phyloP scores from a whole-genome alignment of 2,329 filamentous ascomycete species.

The Trichoderma oligosporum region DNA sequence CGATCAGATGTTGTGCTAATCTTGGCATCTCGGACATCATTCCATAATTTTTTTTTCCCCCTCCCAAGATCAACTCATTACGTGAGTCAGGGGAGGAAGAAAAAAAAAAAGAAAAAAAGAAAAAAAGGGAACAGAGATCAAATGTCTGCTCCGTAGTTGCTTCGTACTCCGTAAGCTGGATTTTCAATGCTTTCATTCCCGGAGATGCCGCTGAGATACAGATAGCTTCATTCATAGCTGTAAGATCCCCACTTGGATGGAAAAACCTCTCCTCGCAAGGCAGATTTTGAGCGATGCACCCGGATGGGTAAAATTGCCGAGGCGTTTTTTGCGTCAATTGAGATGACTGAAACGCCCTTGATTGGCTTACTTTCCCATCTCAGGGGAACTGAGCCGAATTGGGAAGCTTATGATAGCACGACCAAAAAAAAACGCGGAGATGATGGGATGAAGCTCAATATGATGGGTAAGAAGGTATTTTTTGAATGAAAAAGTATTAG shows the following conservation, averaged over 20 bases:
- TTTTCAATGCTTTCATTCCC: constrained; percentile 9
- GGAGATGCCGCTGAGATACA: constrained; percentile 14
- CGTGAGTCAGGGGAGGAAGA: too few species aligned
- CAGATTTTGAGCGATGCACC: constrained; percentile 7
- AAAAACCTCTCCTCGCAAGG: constrained; percentile 7
- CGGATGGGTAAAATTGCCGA: constrained; percentile 11
- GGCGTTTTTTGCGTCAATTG: constrained; percentile 4
- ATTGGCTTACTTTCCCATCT: neutral
- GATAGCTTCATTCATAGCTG: constrained; percentile 10
- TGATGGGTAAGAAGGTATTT: neutral
- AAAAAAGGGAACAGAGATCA: too few species aligned
- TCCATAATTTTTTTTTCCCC: too few species aligned
- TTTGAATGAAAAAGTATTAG: too few species aligned
- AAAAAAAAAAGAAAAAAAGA: too few species aligned
- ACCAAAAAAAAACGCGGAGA: constrained; percentile 3
- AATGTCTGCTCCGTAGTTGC: too few species aligned
- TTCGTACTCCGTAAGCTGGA: too few species aligned
- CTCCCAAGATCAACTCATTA: too few species aligned
- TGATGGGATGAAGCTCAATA: constrained; percentile 1
- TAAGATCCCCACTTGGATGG: constrained; percentile 1
- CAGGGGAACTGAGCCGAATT: neutral
- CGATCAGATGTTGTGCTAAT: too few species aligned
- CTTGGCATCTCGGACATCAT: too few species aligned
- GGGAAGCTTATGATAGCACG: neutral
- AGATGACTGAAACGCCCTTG: constrained; percentile 10